These are phyloP conservation scores for Catharanthus roseus DNA, from an alignment of 257 asterid species.

Conservation along the genomic window DNA sequence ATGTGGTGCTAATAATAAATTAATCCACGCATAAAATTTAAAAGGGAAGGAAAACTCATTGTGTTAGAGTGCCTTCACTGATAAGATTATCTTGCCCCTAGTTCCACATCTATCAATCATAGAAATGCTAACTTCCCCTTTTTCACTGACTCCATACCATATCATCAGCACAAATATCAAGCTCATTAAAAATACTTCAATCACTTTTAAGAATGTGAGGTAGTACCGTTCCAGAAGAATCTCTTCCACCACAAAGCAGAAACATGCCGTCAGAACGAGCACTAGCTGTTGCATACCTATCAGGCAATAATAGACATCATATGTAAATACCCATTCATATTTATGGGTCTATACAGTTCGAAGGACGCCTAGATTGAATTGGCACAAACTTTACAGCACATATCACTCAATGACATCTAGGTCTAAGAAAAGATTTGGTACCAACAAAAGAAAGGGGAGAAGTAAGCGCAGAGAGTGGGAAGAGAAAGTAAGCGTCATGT, in stretches of 20 bases:
- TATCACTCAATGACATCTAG: neutral
- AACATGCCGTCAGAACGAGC: constrained; percentile 99
- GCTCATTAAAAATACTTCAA: neutral
- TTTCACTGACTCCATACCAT: constrained; percentile 9
- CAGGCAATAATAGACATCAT: constrained; percentile 22
- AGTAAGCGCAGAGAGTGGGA: neutral
- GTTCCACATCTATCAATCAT: neutral
- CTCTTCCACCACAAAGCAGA: constrained; percentile 99
- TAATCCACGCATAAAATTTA: neutral
- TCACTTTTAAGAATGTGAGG: constrained; percentile 17
- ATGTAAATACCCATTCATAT: neutral
- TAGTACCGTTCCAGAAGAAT: constrained; percentile 82
- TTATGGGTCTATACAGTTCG: neutral
- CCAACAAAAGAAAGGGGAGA: neutral
- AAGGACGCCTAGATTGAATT: neutral
- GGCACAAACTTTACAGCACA: neutral
- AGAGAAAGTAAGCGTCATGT: neutral
- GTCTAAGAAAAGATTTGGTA: neutral
- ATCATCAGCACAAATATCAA: neutral
- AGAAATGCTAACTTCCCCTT: neutral
- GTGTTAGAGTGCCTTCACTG: neutral
- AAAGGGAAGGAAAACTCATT: neutral
- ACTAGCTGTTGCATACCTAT: constrained; percentile 99
- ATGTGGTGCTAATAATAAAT: neutral
- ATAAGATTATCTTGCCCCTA: neutral